These are phyloP conservation scores for Leptosphaerulina australis DNA, from an alignment of 2,329 filamentous ascomycete genomes.

Conservation along the genomic window DNA sequence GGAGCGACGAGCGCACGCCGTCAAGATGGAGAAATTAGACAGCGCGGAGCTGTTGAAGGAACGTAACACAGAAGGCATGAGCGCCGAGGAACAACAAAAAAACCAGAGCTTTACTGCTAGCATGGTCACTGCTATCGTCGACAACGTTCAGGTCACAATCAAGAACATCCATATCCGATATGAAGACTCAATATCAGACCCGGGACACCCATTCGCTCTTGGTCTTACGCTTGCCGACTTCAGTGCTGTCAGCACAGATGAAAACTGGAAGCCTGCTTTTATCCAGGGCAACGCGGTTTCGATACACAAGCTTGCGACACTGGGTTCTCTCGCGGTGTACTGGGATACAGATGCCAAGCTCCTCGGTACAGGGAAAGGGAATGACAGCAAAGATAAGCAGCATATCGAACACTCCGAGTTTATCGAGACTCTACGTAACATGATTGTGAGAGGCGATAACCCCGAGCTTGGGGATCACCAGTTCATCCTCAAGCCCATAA, in stretches of 20 bases:
- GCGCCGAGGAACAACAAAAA: slow-evolving; percentile 92
- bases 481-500: slow-evolving; percentile 95
- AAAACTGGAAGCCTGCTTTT: slow-evolving; percentile 93
- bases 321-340: slow-evolving; percentile 90
- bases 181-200: slow-evolving; percentile 94
- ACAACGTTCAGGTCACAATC: slow-evolving; percentile 96
- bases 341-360: slow-evolving; percentile 96
- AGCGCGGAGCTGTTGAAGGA: slow-evolving; percentile 95
- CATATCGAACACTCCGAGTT: slow-evolving; percentile 75
- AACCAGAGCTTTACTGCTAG: slow-evolving; percentile 98
- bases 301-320: slow-evolving; percentile 91
- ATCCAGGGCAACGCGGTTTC: slow-evolving; percentile 83
- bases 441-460: slow-evolving; percentile 77
- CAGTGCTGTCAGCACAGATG: slow-evolving; percentile 94
- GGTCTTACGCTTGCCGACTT: slow-evolving; percentile 94
- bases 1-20: slow-evolving; percentile 78
- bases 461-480: slow-evolving; percentile 69
- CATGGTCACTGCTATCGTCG: slow-evolving; percentile 92
- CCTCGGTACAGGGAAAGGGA: slow-evolving; percentile 80
- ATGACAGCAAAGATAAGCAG: slow-evolving; percentile 63
- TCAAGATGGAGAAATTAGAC: slow-evolving; percentile 99
- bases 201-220: slow-evolving; percentile 91
- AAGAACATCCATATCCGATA: slow-evolving; percentile 99
- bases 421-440: slow-evolving; percentile 74
- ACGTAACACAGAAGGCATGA: slow-evolving; percentile 88